Conservation (phyloP, 345 rosid genomes). For the Zanthoxylum bungeanum region DNA sequence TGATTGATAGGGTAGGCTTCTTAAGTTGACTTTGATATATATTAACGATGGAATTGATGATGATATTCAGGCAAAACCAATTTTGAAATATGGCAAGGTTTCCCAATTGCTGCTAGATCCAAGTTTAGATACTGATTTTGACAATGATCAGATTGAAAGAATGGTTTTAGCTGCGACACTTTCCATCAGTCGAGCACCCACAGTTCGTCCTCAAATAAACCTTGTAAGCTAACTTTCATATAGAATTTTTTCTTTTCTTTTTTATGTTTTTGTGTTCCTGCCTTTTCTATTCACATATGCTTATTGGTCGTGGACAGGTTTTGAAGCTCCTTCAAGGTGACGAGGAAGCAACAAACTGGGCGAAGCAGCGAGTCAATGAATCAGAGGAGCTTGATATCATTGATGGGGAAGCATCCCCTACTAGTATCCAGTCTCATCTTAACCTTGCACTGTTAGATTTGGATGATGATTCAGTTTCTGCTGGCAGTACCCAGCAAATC, state of each 20-base stretch:
- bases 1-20: background rate
- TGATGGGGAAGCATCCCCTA: conserved; percentile 50
- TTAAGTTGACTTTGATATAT: background rate
- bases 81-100: conserved; percentile 60
- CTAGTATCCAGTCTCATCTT: conserved; percentile 70
- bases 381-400: conserved; percentile 37
- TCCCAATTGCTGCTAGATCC: conserved; percentile 80
- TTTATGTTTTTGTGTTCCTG: background rate
- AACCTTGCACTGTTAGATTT: conserved; percentile 76
- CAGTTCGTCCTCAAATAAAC: conserved; percentile 64
- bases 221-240: conserved; percentile 38
- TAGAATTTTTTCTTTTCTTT: background rate
- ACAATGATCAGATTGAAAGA: conserved; percentile 51
- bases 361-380: conserved; percentile 47
- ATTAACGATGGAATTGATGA: background rate
- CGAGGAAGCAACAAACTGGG: conserved; percentile 63
- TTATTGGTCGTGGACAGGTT: conserved; percentile 36
- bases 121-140: conserved; percentile 35
- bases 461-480: conserved; percentile 66
- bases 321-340: conserved; percentile 84
- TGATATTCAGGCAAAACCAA: conserved; percentile 72
- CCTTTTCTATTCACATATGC: conserved; percentile 2
- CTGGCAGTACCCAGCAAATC: conserved; percentile 54
- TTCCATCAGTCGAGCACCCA: conserved; percentile 64
- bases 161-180: conserved; percentile 82